Evolutionary conservation across 148 eudicot genomes (phyloP), one percentile per base, ranked within the genome.

Genomic region (Suaeda aralocaspica): DNA sequence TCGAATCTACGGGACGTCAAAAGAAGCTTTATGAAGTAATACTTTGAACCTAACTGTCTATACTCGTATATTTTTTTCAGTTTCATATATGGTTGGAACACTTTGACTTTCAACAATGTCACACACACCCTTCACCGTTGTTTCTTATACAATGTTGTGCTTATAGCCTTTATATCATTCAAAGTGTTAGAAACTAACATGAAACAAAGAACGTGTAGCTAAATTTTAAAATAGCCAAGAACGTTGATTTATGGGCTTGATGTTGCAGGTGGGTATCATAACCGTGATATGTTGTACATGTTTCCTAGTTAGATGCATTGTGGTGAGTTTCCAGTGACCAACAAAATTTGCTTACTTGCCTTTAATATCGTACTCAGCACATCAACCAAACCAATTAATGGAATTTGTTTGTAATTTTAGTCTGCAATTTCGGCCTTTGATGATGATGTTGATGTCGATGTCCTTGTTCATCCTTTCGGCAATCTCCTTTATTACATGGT

Each of bases 21-120:
- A 88, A 84, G 79, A 88, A 88, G 77, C 84, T 88, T 55, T 75
- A 80, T 42, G 92, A 88, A 84, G 92, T 88, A 64, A 36, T 62
- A 33, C 34, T 49, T 29, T 18, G 50, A 71, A 49, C 39, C 5
- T 72, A 62, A 67, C 26, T 48, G 36, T 41, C 19, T 15, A 26
- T 30, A 30, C 21, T 6, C 2, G 29, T 36, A 36, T 21, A 2
- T 0, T 59, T 3, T 19, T 22, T 25, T 9, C 30, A 13, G 29
- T 56, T 7, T 1, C 41, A 36, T n/a, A n/a, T n/a, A n/a, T n/a
- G n/a, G n/a, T n/a, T n/a, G n/a, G n/a, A n/a, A n/a, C n/a, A n/a
- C n/a, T n/a, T n/a, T n/a, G n/a, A n/a, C n/a, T n/a, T n/a, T n/a
- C n/a, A n/a, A n/a, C n/a, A n/a, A n/a, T n/a, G n/a, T n/a, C n/a